A percentile compares a stretch with the other conserved stretches of the same genome.
Evolutionary conservation across 441 rosid species (phyloP).

Genomic region (Eutrema salsugineum): DNA sequence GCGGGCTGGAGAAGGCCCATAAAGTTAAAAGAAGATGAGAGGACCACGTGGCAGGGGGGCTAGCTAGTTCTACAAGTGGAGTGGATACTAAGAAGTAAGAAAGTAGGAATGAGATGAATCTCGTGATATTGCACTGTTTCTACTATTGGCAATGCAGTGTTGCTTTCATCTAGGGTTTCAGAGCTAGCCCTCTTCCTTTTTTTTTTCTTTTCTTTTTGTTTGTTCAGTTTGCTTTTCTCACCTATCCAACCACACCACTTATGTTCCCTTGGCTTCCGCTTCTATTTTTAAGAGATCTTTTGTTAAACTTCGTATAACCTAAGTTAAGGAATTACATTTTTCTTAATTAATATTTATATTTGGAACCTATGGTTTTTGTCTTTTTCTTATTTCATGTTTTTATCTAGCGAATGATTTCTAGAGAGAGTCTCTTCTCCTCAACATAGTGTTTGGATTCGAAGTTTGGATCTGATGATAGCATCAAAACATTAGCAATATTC

Average conservation of each 20-base stretch:
- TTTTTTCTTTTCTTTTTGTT: not conserved
- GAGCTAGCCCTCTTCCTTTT: constrained; percentile 14
- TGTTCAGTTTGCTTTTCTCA: constrained; percentile 10
- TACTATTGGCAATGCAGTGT: constrained; percentile 29
- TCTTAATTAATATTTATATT: not conserved
- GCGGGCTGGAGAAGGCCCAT: constrained; percentile 21
- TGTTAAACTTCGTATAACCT: not conserved
- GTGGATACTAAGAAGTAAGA: constrained; percentile 26
- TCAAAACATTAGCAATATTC: not conserved
- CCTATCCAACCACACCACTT: constrained; percentile 7
- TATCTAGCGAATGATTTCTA: not conserved
- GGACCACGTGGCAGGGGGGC: constrained; percentile 32
- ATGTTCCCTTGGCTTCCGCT: not conserved
- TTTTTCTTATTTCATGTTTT: not conserved
- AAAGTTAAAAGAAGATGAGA: constrained; percentile 29
- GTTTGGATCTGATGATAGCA: not conserved
- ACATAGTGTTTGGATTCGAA: not conserved
- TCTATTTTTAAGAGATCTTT: not conserved
- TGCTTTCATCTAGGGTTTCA: constrained; percentile 34
- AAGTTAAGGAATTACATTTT: not conserved
- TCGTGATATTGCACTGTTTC: constrained; percentile 32
- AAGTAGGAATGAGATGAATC: constrained; percentile 34
- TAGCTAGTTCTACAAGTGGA: constrained; percentile 35
- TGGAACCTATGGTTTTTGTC: not conserved
- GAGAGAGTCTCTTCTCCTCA: not conserved